Evolutionary conservation across 805 yeast species (phyloP).

Genomic region (Saccharomycopsis sp.): DNA sequence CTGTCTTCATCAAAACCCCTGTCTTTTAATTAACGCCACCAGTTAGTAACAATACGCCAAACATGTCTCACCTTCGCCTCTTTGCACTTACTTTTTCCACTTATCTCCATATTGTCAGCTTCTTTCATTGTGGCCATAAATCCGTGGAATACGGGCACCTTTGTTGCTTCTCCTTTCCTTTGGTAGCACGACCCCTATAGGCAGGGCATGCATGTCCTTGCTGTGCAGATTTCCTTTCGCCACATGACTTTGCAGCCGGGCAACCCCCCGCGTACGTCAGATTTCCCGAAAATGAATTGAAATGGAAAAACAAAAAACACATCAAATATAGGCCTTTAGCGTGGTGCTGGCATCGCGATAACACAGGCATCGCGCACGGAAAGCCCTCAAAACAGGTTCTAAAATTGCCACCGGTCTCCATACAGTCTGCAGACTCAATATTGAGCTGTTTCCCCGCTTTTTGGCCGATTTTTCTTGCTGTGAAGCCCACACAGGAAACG

Average conservation of each 20-base stretch:
- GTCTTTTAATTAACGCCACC: no score
- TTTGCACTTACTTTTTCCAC: no score
- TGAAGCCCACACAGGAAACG: no score
- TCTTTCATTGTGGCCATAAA: no score
- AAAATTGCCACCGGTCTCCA: background rate
- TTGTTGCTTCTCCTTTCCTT: no score
- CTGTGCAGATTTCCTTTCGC: conserved; percentile 33
- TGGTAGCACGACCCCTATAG: no score
- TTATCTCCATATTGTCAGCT: no score
- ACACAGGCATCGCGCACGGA: background rate
- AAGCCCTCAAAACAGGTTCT: background rate
- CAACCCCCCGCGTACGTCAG: background rate
- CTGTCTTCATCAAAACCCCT: no score
- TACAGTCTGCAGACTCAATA: background rate
- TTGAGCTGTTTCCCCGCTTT: background rate
- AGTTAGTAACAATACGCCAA: no score
- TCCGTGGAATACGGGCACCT: no score
- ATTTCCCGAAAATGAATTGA: background rate
- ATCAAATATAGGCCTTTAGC: background rate
- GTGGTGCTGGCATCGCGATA: background rate
- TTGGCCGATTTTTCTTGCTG: background rate
- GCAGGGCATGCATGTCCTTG: conserved; percentile 31
- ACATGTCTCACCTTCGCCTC: no score
- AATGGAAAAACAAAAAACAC: background rate
- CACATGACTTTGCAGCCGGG: background rate